Evolutionary conservation across 2,329 filamentous ascomycete genomes (phyloP).

Genomic region (Penicillium sp.): DNA sequence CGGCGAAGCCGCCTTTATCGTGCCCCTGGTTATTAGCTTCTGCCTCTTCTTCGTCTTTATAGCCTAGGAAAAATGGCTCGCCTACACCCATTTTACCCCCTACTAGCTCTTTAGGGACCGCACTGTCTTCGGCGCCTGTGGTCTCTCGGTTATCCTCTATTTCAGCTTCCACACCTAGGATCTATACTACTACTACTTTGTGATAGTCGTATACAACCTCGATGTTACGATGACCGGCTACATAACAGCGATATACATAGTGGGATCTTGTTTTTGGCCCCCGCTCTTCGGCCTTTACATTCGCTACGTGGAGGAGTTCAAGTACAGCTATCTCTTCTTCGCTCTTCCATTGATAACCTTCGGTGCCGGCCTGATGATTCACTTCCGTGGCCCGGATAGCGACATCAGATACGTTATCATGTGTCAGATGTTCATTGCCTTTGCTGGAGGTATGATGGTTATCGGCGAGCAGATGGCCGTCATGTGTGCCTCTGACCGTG

Average conservation of each 20-base stretch:
- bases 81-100: slow-evolving; percentile 53
- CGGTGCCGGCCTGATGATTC: slow-evolving; percentile 54
- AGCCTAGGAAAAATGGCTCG: slow-evolving; percentile 54
- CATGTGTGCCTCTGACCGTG: slow-evolving; percentile 54
- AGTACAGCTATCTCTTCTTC: slow-evolving; percentile 51
- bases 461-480: slow-evolving; percentile 58
- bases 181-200: slow-evolving; percentile 53
- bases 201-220: slow-evolving; percentile 53
- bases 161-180: slow-evolving; percentile 55
- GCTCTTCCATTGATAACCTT: slow-evolving; percentile 52
- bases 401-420: slow-evolving; percentile 52
- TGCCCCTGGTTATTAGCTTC: slow-evolving; percentile 55
- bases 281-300: slow-evolving; percentile 53
- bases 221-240: slow-evolving; percentile 44
- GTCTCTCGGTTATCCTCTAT: slow-evolving; percentile 49
- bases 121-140: slow-evolving; percentile 53
- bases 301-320: slow-evolving; percentile 52
- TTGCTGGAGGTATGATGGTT: slow-evolving; percentile 53
- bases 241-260: slow-evolving; percentile 51
- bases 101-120: slow-evolving; percentile 50
- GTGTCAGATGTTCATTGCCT: slow-evolving; percentile 56
- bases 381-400: slow-evolving; percentile 51
- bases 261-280: slow-evolving; percentile 52
- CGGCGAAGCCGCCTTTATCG: no score
- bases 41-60: slow-evolving; percentile 54